These are phyloP conservation scores for Torulaspora franciscae DNA, from an alignment of 805 yeast species.

Conservation along the genomic window DNA sequence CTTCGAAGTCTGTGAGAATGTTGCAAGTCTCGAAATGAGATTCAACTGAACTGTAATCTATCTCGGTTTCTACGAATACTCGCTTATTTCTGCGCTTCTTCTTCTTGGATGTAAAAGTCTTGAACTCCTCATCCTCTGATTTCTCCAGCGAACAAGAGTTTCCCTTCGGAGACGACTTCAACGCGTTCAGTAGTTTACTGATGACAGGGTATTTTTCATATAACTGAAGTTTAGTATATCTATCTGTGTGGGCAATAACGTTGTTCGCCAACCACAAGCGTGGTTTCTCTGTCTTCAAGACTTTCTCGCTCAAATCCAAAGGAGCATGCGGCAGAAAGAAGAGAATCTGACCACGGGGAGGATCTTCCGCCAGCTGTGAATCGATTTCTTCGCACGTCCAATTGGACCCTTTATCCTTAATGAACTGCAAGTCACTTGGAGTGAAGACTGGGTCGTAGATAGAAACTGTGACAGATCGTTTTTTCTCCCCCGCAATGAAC, in stretches of 20 bases:
- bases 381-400: conserved; percentile 30
- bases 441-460: conserved; percentile 64
- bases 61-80: conserved; percentile 14
- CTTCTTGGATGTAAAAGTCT: conserved; percentile 22
- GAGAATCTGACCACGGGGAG: conserved; percentile 30
- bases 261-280: conserved; percentile 48
- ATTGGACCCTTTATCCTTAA: conserved; percentile 27
- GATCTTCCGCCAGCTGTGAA: conserved; percentile 20
- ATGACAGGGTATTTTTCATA: conserved; percentile 42
- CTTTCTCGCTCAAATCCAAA: conserved; percentile 43
- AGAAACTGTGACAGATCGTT: conserved; percentile 34
- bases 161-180: conserved; percentile 1
- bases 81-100: conserved; percentile 20
- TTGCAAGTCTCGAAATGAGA: conserved; percentile 22
- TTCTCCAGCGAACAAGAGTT: not conserved
- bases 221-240: conserved; percentile 43
- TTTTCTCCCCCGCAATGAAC: conserved; percentile 2
- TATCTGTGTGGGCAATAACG: conserved; percentile 49
- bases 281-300: conserved; percentile 38
- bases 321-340: conserved; percentile 78
- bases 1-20: conserved; percentile 23
- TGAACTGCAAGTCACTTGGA: conserved; percentile 39
- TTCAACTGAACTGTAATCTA: conserved; percentile 22
- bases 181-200: conserved; percentile 37
- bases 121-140: conserved; percentile 19